Base-by-base conservation (phyloP, 2,329 filamentous ascomycete genomes). In the Botrytis tulipae region DNA sequence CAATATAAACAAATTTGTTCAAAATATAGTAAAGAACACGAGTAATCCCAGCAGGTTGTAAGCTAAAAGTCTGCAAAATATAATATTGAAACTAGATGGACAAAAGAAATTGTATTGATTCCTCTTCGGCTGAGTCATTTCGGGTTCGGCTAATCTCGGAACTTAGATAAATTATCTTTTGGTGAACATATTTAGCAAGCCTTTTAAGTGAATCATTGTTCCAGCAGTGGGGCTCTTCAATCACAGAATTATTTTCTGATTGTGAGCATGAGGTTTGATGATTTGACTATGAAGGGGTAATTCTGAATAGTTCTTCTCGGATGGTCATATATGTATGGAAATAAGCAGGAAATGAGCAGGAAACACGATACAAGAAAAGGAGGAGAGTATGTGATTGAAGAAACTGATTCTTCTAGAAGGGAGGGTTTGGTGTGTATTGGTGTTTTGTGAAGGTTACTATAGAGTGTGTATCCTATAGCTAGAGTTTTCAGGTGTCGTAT, bases 11-110 rank as follows among this genome's bases (percentile, higher is more conserved):
- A 59, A 22, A 12, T 12, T 35, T 22, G 16, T 22, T 32, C 7
- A 2, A 12, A 59, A 29, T 57, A 14, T 3, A 29, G 18, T 32
- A 32, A 29, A 8, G 1, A 32, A 18, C 3, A 0, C 3, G 5
- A 29, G 14, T 57, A 29, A 8, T 29, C 12, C 32, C 1, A 29
- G 0, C 3, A 57, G 51, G 3, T 57, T 57, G 7, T 29, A 32
- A 2, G 3, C 14, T 9, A 18, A 7, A 7, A 29, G 0, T 9
- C n/a, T 9, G 5, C 0, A 29, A 57, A 18, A 9, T 18, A 1
- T 9, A 29, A 29, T 16, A 8, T 57, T 29, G 5, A 32, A 57
- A 57, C 9, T 29, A 18, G 51, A 57, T 54, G 1, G 6, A 51
- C 48, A 57, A 57, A 29, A 29, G 29, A 16, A 16, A 1, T 1